These are phyloP conservation scores for Aspergillus transmontanensis DNA, from an alignment of 2,329 filamentous ascomycete genomes.

Conservation along the genomic window DNA sequence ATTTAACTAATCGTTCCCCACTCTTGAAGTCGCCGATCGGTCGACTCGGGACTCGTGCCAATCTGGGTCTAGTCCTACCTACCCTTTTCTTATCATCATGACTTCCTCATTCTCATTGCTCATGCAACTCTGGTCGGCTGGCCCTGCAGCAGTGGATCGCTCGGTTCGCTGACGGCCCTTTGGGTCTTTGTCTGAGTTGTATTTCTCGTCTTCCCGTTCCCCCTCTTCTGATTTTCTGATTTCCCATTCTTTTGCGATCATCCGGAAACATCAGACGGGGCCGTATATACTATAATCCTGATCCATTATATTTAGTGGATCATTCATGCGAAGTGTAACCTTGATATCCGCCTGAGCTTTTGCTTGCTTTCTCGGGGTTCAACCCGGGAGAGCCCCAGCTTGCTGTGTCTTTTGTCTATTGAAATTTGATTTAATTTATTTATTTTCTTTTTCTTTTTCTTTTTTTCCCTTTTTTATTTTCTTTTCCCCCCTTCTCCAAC, in stretches of 20 bases:
- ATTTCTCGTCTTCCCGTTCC: background rate
- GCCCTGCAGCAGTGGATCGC: background rate
- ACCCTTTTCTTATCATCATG: constrained; percentile 1
- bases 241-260: background rate
- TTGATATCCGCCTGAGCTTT: constrained; percentile 1
- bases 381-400: background rate
- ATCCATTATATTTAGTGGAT: background rate
- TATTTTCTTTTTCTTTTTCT: background rate
- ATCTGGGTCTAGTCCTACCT: background rate
- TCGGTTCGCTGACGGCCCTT: background rate
- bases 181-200: constrained; percentile 3
- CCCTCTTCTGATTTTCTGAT: background rate
- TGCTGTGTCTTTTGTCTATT: background rate
- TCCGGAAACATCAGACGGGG: background rate
- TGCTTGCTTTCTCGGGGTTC: background rate
- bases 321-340: background rate
- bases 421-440: background rate
- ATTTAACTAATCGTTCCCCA: background rate
- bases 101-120: background rate
- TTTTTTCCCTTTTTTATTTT: background rate
- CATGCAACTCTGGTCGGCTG: constrained; percentile 3
- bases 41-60: constrained; percentile 1
- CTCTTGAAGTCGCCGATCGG: background rate
- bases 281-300: background rate
- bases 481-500: background rate